phyloP scores from a whole-genome alignment of 2,329 filamentous ascomycete genomes.

The Ploettnerulaceae sp. region DNA sequence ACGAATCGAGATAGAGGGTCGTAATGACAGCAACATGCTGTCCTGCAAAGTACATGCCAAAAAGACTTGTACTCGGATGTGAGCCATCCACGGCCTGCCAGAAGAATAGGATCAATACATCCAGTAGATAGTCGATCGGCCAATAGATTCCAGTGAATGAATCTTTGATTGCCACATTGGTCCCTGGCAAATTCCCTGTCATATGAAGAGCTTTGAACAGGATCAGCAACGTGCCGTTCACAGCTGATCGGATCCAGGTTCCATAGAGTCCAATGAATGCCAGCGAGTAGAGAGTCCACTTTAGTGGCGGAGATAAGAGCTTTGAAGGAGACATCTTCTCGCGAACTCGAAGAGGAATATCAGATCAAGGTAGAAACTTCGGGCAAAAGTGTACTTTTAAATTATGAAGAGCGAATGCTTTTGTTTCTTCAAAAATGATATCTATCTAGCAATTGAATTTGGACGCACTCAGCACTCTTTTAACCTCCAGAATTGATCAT shows the following conservation, averaged over 20 bases:
- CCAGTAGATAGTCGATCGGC: neutral
- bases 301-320: neutral
- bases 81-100: neutral
- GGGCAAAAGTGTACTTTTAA: no score
- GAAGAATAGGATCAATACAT: conserved; percentile 1
- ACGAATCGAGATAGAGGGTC: neutral
- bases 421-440: no score
- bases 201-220: neutral
- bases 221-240: neutral
- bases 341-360: no score
- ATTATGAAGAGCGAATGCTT: no score
- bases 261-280: neutral
- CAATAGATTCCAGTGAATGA: neutral
- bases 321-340: no score
- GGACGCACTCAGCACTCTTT: no score
- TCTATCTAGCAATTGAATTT: no score
- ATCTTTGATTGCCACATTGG: neutral
- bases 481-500: no score
- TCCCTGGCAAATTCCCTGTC: neutral
- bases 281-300: neutral
- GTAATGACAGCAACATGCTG: neutral
- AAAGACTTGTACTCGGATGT: neutral
- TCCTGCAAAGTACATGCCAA: neutral
- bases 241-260: neutral
- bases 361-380: no score